phyloP scores from a whole-genome alignment of 192 early-diverging fungal genomes.

The Entomortierella parvispora region DNA sequence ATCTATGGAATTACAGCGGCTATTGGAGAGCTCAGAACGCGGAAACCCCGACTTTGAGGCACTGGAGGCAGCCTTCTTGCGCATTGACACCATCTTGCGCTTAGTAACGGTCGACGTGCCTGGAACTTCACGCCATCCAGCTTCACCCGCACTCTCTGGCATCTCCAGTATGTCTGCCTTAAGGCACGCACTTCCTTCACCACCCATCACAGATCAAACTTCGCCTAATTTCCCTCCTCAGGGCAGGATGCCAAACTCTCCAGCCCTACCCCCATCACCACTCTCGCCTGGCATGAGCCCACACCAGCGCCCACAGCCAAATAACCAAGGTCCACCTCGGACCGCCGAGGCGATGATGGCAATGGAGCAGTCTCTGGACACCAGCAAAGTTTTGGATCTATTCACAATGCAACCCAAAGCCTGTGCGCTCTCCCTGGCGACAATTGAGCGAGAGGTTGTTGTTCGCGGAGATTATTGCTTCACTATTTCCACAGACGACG shows the following conservation, averaged over 20 bases:
- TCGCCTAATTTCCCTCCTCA: constrained; percentile 39
- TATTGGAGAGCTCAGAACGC: constrained; percentile 57
- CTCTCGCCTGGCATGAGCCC: constrained; percentile 40
- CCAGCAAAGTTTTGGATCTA: constrained; percentile 55
- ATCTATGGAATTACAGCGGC: constrained; percentile 24
- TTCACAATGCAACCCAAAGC: constrained; percentile 60
- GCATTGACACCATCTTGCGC: constrained; percentile 57
- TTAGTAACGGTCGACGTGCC: constrained; percentile 47
- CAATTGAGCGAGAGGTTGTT: constrained; percentile 27
- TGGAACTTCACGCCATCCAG: constrained; percentile 48
- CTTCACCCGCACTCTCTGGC: constrained; percentile 46
- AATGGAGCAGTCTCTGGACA: constrained; percentile 55
- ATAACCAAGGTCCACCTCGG: neutral
- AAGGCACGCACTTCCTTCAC: constrained; percentile 35
- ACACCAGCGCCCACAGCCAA: constrained; percentile 8
- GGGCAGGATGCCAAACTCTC: constrained; percentile 12
- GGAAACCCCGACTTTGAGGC: constrained; percentile 55
- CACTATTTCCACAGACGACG: constrained; percentile 30
- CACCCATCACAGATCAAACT: constrained; percentile 22
- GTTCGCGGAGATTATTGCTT: constrained; percentile 40
- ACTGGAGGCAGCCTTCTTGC: constrained; percentile 49
- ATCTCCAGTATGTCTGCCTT: constrained; percentile 45
- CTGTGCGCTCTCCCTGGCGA: constrained; percentile 34
- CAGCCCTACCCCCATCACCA: constrained; percentile 32
- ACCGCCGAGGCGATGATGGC: constrained; percentile 27